Evolutionary conservation across 495 filamentous ascomycete genomes (phyloP), one percentile per base, ranked within the genome.

Genomic region (Aspergillus biplanus): DNA sequence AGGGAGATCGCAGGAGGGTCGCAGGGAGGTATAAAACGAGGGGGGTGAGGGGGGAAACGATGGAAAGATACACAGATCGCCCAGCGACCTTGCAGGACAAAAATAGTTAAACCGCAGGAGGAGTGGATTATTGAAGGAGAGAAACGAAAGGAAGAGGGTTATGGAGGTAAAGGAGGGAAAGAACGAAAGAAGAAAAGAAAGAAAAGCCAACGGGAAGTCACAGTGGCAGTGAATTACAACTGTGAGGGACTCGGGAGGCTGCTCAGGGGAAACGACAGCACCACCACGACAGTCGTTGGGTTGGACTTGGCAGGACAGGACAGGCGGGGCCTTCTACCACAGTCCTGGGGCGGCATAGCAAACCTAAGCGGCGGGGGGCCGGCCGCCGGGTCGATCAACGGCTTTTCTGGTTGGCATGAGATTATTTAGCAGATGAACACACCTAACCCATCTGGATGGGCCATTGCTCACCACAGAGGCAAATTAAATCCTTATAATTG

Each of bases 1-100:
- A 15, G 21, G 46, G 39, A 55, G 13, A 44, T 34, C 32, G 33
- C 15, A 61, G 37, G 49, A 50, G 52, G 46, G 35, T 35, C 8
- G 27, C 48, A 32, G 48, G 59, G 46, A 55, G 60, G 47, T 39
- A 35, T 50, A 62, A 59, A 63, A 64, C 65, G 65, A 63, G 65
- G 67, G 67, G 65, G 52, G 54, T 18, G 53, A 55, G 42, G 56
- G 62, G 61, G 52, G 62, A 49, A 58, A 58, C 52, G 50, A 54
- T 48, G 57, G 65, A 57, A 64, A 61, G 57, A 54, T 63, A 58
- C 52, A 65, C 59, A 68, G 72, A 69, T 71, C 71, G 67, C 66
- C 76, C 76, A 75, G 73, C 76, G 77, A 77, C 76, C 74, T 71
- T 62, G 52, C 57, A 57, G 58, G 34, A 55, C 48, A 44, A 59